phyloP scores from a whole-genome alignment of 2,329 filamentous ascomycete genomes.

The Colletotrichum chrysophilum region DNA sequence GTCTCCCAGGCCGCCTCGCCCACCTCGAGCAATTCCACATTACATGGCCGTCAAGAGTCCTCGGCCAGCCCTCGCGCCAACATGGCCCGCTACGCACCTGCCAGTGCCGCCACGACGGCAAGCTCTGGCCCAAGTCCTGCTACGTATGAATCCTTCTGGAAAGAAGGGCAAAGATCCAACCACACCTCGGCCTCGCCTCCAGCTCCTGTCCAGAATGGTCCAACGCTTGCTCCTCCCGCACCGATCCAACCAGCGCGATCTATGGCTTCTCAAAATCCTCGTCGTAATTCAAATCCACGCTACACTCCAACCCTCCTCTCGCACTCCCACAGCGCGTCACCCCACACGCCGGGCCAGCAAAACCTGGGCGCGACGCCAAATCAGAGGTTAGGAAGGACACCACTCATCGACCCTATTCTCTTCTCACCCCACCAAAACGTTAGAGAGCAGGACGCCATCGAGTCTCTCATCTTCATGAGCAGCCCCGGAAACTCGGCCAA shows the following conservation, averaged over 20 bases:
- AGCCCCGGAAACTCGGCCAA: slow-evolving; percentile 75
- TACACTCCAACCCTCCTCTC: slow-evolving; percentile 57
- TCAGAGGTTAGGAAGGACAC: slow-evolving; percentile 38
- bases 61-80: slow-evolving; percentile 56
- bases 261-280: slow-evolving; percentile 42
- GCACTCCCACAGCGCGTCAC: slow-evolving; percentile 52
- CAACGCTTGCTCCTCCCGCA: slow-evolving; percentile 57
- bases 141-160: slow-evolving; percentile 50
- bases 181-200: slow-evolving; percentile 40
- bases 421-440: slow-evolving; percentile 73
- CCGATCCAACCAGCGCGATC: slow-evolving; percentile 55
- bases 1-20: slow-evolving; percentile 73
- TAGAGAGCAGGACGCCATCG: slow-evolving; percentile 81
- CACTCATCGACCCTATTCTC: slow-evolving; percentile 57
- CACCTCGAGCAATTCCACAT: slow-evolving; percentile 60
- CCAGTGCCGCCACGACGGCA: slow-evolving; percentile 25
- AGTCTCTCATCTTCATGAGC: slow-evolving; percentile 82
- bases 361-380: slow-evolving; percentile 28
- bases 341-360: slow-evolving; percentile 27
- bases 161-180: slow-evolving; percentile 30
- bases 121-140: slow-evolving; percentile 27
- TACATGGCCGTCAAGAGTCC: slow-evolving; percentile 55
- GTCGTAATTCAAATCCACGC: slow-evolving; percentile 55
- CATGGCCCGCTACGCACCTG: neutral
- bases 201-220: slow-evolving; percentile 35